A percentile compares a stretch with the other conserved stretches of the same genome.
phyloP scores from a whole-genome alignment of 2,329 filamentous ascomycete genomes.

The Colletotrichum agaves region DNA sequence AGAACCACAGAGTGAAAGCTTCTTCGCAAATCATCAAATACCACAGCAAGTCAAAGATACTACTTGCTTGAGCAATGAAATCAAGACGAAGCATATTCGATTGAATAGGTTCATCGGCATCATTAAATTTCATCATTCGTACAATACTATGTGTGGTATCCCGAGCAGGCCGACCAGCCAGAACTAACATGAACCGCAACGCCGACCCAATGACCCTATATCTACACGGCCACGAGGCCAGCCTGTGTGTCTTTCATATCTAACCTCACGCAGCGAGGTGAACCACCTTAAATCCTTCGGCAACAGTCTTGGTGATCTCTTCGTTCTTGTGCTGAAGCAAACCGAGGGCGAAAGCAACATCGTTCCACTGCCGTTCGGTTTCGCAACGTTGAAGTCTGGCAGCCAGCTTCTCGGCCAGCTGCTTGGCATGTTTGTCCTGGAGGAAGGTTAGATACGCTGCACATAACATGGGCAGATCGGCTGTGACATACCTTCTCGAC shows the following conservation, averaged over 20 bases:
- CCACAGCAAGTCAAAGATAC: no score
- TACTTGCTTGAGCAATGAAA: no score
- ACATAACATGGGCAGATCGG: neutral
- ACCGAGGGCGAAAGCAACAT: constrained; percentile 92
- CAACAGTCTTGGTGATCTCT: constrained; percentile 81
- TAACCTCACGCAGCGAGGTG: constrained; percentile 64
- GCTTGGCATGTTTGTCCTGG: constrained; percentile 96
- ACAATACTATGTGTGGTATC: constrained; percentile 34
- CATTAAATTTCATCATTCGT: constrained; percentile 32
- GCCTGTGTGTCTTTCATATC: neutral
- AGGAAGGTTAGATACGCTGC: constrained; percentile 33
- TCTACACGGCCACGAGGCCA: constrained; percentile 29
- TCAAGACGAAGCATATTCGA: neutral
- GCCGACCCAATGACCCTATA: constrained; percentile 27
- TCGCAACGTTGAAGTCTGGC: constrained; percentile 87
- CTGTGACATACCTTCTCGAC: constrained; percentile 85
- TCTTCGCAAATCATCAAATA: no score
- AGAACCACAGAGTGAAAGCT: no score
- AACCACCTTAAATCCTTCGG: constrained; percentile 80
- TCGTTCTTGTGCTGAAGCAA: constrained; percentile 93
- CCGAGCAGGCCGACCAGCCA: constrained; percentile 27
- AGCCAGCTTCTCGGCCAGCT: constrained; percentile 91
- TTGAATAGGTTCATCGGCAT: constrained; percentile 28
- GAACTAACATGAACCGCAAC: constrained; percentile 29
- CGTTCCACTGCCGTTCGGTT: constrained; percentile 95